These are phyloP conservation scores for Eucommia ulmoides DNA, from an alignment of 257 asterid genomes.

Conservation along the genomic window DNA sequence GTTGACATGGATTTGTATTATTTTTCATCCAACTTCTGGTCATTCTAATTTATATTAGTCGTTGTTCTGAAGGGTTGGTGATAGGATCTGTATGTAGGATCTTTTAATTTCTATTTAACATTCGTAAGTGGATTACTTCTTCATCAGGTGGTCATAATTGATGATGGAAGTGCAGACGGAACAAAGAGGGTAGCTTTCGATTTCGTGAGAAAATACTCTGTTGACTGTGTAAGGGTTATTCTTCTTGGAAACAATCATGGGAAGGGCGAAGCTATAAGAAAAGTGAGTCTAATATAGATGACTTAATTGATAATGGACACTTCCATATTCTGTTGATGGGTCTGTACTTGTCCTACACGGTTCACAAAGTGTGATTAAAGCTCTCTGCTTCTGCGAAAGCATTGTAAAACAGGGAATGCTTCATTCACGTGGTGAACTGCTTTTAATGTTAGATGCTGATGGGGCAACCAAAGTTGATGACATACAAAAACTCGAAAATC, in stretches of 20 bases:
- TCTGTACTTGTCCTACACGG: constrained; percentile 3
- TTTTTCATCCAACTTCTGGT: too few species aligned
- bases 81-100: too few species aligned
- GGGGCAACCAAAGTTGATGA: constrained; percentile 89
- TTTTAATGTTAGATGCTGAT: constrained; percentile 98
- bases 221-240: constrained; percentile 73
- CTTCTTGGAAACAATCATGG: constrained; percentile 96
- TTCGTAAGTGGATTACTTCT: constrained; percentile 12
- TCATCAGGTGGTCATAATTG: constrained; percentile 75
- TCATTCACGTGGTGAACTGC: constrained; percentile 95
- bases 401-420: constrained; percentile 93
- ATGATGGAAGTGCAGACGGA: constrained; percentile 92
- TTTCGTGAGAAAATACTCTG: constrained; percentile 68
- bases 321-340: not conserved
- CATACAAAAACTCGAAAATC: constrained; percentile 91
- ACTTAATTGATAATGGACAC: not conserved
- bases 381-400: constrained; percentile 73
- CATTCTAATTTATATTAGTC: too few species aligned
- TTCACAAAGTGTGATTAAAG: constrained; percentile 37
- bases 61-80: too few species aligned
- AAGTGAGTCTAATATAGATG: constrained; percentile 53
- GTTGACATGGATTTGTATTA: too few species aligned
- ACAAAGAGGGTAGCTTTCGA: constrained; percentile 82
- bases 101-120: too few species aligned
- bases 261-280: constrained; percentile 97